Evolutionary conservation across 257 asterid genomes (phyloP), one percentile per base, ranked within the genome.

Genomic region (Osmanthus fragrans): DNA sequence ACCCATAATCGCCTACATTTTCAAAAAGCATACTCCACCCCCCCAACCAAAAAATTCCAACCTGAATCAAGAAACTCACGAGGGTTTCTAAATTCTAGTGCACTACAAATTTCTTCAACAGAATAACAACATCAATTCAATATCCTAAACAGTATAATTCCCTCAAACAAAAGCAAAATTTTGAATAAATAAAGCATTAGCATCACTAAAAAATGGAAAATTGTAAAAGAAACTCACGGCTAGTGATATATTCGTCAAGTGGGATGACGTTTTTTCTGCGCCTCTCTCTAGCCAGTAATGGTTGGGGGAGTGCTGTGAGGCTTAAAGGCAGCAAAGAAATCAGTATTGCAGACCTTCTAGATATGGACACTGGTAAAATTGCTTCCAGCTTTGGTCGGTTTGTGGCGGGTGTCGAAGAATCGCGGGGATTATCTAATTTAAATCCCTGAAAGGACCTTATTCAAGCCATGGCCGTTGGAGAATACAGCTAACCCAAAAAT

Each of bases 201-300:
- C 36, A 78, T 15, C 34, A 11, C 9, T 10, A 74, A 51, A 32
- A 40, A 33, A 30, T 51, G 66, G 4, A 73, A 65, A 29, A 16
- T 30, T 36, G 36, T 27, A 71, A 34, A 69, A 77, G 32, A 25
- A 73, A 87, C 88, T 76, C 19, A 91, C 97, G 39, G 84, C 58
- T 87, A 37, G 91, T 87, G 84, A 80, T 85, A 79, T 89, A 95
- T 45, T 91, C 98, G 58, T 95, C 93, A 77, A 85, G 84, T 13
- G 98, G 96, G 82, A 95, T 91, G 30, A 4, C 78, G 84, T 88
- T 95, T 85, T 86, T 89, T 84, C 70, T 93, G 82, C 98, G 98
- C 84, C 97, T 85, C 82, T 93, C 98, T 83, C 99, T 89, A 40
- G 99, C 99, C 58, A 87, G 86, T 84, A 81, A 86, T 67, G 92